Percentiles rank a stretch among this genome's conserved stretches.
These are phyloP conservation scores for Turnera subulata DNA, from an alignment of 345 rosid species.

Conservation along the genomic window DNA sequence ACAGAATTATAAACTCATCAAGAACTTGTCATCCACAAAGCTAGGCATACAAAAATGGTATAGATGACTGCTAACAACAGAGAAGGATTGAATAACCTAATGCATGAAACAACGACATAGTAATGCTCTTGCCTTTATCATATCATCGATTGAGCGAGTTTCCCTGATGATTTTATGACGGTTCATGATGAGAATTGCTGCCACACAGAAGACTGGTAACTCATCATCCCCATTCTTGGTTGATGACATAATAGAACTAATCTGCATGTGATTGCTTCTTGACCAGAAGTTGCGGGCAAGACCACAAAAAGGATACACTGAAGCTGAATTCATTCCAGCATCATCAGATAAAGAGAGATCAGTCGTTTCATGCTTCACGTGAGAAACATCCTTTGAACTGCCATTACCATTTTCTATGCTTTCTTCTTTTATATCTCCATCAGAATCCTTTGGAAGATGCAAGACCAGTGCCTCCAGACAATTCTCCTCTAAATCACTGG, in stretches of 20 bases:
- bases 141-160: conserved; percentile 79
- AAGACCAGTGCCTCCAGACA: conserved; percentile 70
- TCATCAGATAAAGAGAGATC: conserved; percentile 40
- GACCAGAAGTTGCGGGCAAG: conserved; percentile 67
- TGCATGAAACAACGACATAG: conserved; percentile 1
- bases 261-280: conserved; percentile 50
- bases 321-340: conserved; percentile 44
- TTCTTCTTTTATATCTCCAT: conserved; percentile 42
- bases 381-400: conserved; percentile 35
- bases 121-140: conserved; percentile 69
- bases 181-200: conserved; percentile 80
- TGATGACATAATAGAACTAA: conserved; percentile 43
- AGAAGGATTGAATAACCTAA: neutral
- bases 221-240: conserved; percentile 58
- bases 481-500: conserved; percentile 52
- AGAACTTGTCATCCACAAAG: no score
- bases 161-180: conserved; percentile 81
- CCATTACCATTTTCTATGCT: conserved; percentile 33
- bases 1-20: no score
- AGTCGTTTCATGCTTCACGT: conserved; percentile 38
- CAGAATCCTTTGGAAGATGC: conserved; percentile 44
- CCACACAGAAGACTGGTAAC: conserved; percentile 87
- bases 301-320: conserved; percentile 66
- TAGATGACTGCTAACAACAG: no score
- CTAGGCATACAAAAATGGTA: no score